These are phyloP conservation scores for Kickxella alabastrina DNA, from an alignment of 192 early-diverging fungal genomes.

Conservation along the genomic window DNA sequence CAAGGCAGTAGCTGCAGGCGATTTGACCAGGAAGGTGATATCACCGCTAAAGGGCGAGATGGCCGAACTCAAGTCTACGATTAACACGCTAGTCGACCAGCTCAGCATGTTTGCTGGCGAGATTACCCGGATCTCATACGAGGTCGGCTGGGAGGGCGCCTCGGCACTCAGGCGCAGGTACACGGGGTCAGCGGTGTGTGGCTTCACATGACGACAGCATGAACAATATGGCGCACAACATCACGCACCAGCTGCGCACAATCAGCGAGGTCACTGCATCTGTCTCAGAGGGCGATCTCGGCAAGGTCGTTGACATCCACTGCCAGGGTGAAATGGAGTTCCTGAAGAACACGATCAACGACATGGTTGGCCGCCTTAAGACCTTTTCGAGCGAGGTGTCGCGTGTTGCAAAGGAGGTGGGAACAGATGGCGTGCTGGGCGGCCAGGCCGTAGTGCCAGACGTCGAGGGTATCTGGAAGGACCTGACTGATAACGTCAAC, in stretches of 20 bases:
- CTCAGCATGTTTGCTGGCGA: constrained; percentile 59
- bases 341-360: constrained; percentile 63
- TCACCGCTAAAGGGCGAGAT: constrained; percentile 58
- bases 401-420: constrained; percentile 66
- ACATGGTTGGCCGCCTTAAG: constrained; percentile 54
- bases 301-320: constrained; percentile 3
- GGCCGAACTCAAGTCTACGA: constrained; percentile 56
- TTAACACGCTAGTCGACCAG: constrained; percentile 55
- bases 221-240: constrained; percentile 61
- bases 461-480: constrained; percentile 64
- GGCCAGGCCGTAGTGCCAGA: constrained; percentile 60
- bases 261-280: constrained; percentile 58
- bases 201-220: constrained; percentile 59
- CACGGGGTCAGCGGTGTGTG: constrained; percentile 54
- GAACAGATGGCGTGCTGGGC: constrained; percentile 66
- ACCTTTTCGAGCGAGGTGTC: constrained; percentile 59
- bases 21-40: constrained; percentile 55
- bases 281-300: constrained; percentile 56
- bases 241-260: constrained; percentile 59
- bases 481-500: constrained; percentile 55
- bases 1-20: constrained; percentile 57
- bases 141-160: constrained; percentile 69
- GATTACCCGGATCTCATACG: constrained; percentile 65
- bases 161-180: constrained; percentile 62
- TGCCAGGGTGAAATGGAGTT: constrained; percentile 59